These are phyloP conservation scores for Oryza coarctata DNA, from an alignment of 176 grass and related monocot species.

Conservation along the genomic window DNA sequence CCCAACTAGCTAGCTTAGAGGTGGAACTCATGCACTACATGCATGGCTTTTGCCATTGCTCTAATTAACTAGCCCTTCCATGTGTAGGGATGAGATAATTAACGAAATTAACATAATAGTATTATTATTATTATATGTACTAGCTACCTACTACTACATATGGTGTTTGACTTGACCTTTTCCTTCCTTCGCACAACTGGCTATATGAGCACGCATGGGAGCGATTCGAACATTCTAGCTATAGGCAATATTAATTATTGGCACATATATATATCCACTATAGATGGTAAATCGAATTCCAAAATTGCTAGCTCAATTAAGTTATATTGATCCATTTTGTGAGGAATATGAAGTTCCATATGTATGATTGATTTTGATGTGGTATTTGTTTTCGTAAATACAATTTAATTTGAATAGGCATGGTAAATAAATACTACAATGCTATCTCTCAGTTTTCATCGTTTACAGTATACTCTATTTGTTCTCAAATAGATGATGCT, in stretches of 20 bases:
- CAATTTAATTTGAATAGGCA: too few relatives aligned
- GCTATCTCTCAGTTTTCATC: too few relatives aligned
- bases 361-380: neutral
- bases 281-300: too few relatives aligned
- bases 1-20: neutral
- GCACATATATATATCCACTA: too few relatives aligned
- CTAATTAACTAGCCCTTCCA: slow-evolving; percentile 8
- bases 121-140: neutral
- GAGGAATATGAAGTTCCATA: too few relatives aligned
- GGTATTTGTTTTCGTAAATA: too few relatives aligned
- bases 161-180: slow-evolving; percentile 1
- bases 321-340: too few relatives aligned
- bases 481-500: too few relatives aligned
- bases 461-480: too few relatives aligned
- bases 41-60: neutral
- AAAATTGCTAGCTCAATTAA: too few relatives aligned
- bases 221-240: slow-evolving; percentile 8
- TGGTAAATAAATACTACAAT: too few relatives aligned
- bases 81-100: neutral
- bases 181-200: neutral
- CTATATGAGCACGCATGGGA: neutral
- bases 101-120: neutral
- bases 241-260: too few relatives aligned
- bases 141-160: neutral
- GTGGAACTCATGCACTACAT: neutral